phyloP scores from a whole-genome alignment of 2,329 filamentous ascomycete species.

The Meredithiella fracta region DNA sequence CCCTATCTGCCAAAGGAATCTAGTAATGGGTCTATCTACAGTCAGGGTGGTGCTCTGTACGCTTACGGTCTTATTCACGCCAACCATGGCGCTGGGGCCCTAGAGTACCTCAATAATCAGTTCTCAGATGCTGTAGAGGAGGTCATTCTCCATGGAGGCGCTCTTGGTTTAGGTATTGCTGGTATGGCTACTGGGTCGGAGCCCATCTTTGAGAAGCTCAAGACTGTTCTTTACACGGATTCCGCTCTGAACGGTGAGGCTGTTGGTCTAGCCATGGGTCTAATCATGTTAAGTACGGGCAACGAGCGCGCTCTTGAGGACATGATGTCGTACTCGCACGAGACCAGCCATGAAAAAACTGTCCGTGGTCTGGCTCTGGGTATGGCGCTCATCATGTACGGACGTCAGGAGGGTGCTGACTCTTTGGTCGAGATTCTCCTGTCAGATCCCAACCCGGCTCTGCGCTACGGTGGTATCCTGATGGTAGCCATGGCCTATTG shows the following conservation, averaged over 20 bases:
- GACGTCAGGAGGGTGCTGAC: slow-evolving; percentile 84
- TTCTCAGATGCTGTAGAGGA: slow-evolving; percentile 69
- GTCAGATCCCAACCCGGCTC: slow-evolving; percentile 79
- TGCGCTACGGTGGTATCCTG: slow-evolving; percentile 95
- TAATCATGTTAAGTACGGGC: slow-evolving; percentile 97
- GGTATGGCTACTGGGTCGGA: slow-evolving; percentile 93
- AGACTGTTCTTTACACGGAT: slow-evolving; percentile 75
- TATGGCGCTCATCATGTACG: slow-evolving; percentile 98
- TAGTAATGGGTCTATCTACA: slow-evolving; percentile 77
- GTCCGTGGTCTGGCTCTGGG: slow-evolving; percentile 88
- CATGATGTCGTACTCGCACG: slow-evolving; percentile 95
- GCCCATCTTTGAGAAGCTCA: slow-evolving; percentile 80
- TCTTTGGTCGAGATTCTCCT: slow-evolving; percentile 86
- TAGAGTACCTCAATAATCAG: slow-evolving; percentile 61
- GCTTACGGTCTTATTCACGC: slow-evolving; percentile 93
- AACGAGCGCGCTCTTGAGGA: slow-evolving; percentile 85
- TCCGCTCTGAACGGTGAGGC: slow-evolving; percentile 95
- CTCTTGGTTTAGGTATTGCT: slow-evolving; percentile 84
- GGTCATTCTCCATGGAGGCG: slow-evolving; percentile 92
- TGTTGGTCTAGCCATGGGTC: slow-evolving; percentile 86
- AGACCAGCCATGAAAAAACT: slow-evolving; percentile 98
- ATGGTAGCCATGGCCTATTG: slow-evolving; percentile 97
- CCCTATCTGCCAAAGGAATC: slow-evolving; percentile 75
- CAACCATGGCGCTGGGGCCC: slow-evolving; percentile 84
- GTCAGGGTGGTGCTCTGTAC: slow-evolving; percentile 88